phyloP scores from a whole-genome alignment of 805 yeast species.

The Kregervanrija pseudodelftensis region DNA sequence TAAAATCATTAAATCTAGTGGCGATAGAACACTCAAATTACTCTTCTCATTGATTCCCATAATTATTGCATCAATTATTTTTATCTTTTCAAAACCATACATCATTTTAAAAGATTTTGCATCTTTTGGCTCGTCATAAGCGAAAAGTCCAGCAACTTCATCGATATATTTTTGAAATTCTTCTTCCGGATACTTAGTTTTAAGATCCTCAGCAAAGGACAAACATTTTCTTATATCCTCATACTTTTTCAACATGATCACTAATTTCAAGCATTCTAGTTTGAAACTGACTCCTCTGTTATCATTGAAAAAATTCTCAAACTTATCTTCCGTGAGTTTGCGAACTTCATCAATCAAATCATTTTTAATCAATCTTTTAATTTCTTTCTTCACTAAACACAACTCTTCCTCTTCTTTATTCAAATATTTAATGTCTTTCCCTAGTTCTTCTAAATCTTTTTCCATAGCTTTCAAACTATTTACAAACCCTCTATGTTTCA shows the following conservation, averaged over 20 bases:
- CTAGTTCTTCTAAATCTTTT: constrained; percentile 34
- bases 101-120: constrained; percentile 32
- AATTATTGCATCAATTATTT: constrained; percentile 34
- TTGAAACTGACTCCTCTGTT: constrained; percentile 32
- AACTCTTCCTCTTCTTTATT: constrained; percentile 24
- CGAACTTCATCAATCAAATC: constrained; percentile 41
- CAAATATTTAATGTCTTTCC: constrained; percentile 25
- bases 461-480: constrained; percentile 47
- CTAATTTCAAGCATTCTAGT: constrained; percentile 37
- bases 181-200: constrained; percentile 25
- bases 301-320: constrained; percentile 31
- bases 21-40: constrained; percentile 12
- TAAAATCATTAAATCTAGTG: constrained; percentile 18
- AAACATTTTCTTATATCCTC: constrained; percentile 28
- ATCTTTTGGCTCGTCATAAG: constrained; percentile 41
- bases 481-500: constrained; percentile 51
- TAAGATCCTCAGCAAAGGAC: constrained; percentile 32
- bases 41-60: constrained; percentile 24
- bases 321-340: constrained; percentile 29
- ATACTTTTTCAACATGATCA: constrained; percentile 27
- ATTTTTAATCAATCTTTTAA: constrained; percentile 33
- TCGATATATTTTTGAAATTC: constrained; percentile 31
- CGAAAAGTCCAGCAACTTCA: constrained; percentile 43
- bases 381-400: constrained; percentile 29
- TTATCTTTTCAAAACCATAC: constrained; percentile 29